phyloP scores from a whole-genome alignment of 345 rosid genomes.

The Dipteronia dyeriana region DNA sequence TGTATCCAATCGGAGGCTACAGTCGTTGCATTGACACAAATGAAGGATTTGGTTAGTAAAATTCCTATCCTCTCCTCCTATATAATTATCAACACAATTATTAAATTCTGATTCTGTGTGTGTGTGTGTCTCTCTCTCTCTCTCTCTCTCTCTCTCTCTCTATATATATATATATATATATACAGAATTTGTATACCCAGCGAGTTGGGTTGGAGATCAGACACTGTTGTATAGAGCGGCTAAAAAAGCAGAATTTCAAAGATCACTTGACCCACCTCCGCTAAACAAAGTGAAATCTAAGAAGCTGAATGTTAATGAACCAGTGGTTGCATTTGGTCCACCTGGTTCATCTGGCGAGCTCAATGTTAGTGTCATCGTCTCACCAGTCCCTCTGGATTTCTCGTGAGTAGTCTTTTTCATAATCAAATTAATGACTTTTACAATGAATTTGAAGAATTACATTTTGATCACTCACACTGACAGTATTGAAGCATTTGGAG shows the following conservation, averaged over 20 bases:
- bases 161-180: slow-evolving; percentile 15
- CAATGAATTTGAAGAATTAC: neutral
- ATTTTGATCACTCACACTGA: neutral
- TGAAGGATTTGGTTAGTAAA: slow-evolving; percentile 82
- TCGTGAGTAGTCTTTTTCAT: slow-evolving; percentile 55
- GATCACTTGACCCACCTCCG: slow-evolving; percentile 84
- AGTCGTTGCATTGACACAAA: slow-evolving; percentile 68
- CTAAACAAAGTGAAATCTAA: slow-evolving; percentile 26
- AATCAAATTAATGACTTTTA: neutral
- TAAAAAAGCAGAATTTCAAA: slow-evolving; percentile 53
- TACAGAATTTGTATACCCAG: slow-evolving; percentile 77
- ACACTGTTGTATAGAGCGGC: slow-evolving; percentile 76
- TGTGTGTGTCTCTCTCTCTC: no score
- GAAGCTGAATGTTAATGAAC: slow-evolving; percentile 57
- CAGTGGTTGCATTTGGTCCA: slow-evolving; percentile 81
- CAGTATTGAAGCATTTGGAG: slow-evolving; percentile 87
- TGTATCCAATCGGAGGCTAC: slow-evolving; percentile 76
- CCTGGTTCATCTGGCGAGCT: slow-evolving; percentile 90
- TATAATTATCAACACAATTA: no score
- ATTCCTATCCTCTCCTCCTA: slow-evolving; percentile 16
- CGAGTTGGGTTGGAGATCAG: slow-evolving; percentile 82
- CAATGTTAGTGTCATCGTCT: slow-evolving; percentile 85
- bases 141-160: no score
- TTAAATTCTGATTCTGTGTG: no score
- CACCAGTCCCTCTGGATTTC: slow-evolving; percentile 70